phyloP scores from a whole-genome alignment of 2,329 filamentous ascomycete genomes.

The Pyrenochaeta sp. region DNA sequence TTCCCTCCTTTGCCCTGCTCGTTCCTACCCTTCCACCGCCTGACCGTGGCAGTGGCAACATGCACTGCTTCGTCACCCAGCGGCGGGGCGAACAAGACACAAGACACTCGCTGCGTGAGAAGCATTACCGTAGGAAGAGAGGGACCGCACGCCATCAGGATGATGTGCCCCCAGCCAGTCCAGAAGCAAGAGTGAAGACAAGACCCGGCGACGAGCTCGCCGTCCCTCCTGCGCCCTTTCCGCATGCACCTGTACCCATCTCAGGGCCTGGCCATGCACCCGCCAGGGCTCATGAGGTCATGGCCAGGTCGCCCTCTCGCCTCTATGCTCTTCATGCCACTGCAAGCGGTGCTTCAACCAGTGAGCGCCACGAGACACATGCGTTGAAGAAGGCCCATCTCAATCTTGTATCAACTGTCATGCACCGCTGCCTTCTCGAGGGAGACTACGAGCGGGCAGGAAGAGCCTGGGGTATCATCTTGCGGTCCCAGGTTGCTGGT shows the following conservation, averaged over 20 bases:
- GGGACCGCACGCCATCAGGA: constrained; percentile 35
- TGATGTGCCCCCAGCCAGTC: constrained; percentile 13
- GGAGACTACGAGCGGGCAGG: constrained; percentile 76
- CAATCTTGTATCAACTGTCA: constrained; percentile 70
- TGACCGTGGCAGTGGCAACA: neutral
- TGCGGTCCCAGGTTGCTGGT: constrained; percentile 68
- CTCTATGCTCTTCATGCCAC: constrained; percentile 44
- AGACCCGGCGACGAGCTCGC: constrained; percentile 44
- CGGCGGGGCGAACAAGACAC: constrained; percentile 36
- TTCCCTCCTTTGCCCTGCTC: neutral
- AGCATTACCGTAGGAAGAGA: constrained; percentile 34
- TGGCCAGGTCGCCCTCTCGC: constrained; percentile 53
- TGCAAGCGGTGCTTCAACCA: constrained; percentile 17
- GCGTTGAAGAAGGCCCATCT: constrained; percentile 65
- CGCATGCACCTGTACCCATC: constrained; percentile 49
- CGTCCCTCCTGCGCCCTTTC: constrained; percentile 55
- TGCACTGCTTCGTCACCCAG: constrained; percentile 46
- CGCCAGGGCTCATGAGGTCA: constrained; percentile 48
- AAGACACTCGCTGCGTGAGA: constrained; percentile 43
- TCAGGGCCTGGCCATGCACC: constrained; percentile 23
- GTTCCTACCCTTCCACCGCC: neutral
- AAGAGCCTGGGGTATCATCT: constrained; percentile 77
- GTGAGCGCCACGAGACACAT: constrained; percentile 19
- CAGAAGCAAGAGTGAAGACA: constrained; percentile 3
- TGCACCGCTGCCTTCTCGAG: constrained; percentile 76